Evolutionary conservation across 192 early-diverging fungal genomes (phyloP).

Genomic region (Coemansia sp.): DNA sequence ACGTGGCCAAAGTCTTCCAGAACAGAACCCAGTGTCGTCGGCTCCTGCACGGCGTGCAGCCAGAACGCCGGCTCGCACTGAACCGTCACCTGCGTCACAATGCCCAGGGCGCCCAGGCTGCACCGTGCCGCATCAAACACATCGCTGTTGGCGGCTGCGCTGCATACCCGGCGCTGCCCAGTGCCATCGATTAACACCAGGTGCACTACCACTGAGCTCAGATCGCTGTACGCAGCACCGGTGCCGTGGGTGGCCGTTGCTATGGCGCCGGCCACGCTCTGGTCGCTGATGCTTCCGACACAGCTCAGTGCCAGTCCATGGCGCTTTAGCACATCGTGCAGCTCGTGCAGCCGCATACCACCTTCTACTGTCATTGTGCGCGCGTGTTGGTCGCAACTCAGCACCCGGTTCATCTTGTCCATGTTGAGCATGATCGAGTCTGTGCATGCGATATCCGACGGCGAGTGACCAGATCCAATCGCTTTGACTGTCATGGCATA

Average conservation of each 20-base stretch:
- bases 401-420: constrained; percentile 58
- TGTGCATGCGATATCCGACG: constrained; percentile 70
- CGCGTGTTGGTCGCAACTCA: constrained; percentile 50
- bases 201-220: constrained; percentile 56
- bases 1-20: constrained; percentile 54
- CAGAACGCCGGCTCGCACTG: constrained; percentile 64
- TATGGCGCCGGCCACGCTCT: constrained; percentile 68
- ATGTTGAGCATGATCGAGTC: constrained; percentile 66
- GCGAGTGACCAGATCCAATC: constrained; percentile 70
- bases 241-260: constrained; percentile 73
- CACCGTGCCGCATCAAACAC: constrained; percentile 69
- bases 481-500: constrained; percentile 58
- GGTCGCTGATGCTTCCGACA: constrained; percentile 73
- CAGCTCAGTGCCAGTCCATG: constrained; percentile 63
- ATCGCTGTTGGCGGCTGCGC: constrained; percentile 41
- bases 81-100: constrained; percentile 64
- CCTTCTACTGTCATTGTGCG: constrained; percentile 61
- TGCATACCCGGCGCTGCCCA: constrained; percentile 56
- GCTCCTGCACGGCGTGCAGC: constrained; percentile 65
- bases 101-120: constrained; percentile 64
- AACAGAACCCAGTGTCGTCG: constrained; percentile 57
- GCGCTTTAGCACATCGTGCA: constrained; percentile 57
- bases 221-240: constrained; percentile 59
- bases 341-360: constrained; percentile 61
- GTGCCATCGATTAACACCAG: constrained; percentile 63